Evolutionary conservation across 331 rosid species (phyloP), one percentile per base, ranked within the genome.

Genomic region (Quercus phellos): DNA sequence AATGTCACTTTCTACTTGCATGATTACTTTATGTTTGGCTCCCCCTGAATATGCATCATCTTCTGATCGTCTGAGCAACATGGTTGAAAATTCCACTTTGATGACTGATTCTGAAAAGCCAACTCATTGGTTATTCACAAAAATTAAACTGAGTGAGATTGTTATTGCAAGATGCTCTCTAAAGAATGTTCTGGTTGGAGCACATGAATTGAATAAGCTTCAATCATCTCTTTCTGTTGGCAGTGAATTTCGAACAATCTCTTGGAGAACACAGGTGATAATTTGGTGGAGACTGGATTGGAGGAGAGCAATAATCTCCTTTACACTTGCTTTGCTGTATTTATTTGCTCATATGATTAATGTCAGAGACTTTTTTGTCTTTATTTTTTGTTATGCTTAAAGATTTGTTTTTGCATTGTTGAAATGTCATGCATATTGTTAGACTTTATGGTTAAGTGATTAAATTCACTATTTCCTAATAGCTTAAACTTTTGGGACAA

Each of bases 221-320:
- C 27, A 68, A 12, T 86, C 87, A 27, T 84, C 81, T 16, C 80
- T 90, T 83, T 90, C 88, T 81, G 68, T 94, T 72, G 96, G 89
- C 12, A 90, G 90, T 61, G 90, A 90, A 74, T 84, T 92, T 84
- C 89, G 61, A 80, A 74, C 35, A 59, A 78, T 89, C 79, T 80
- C 84, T 84, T 92, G 90, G 89, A 74, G 63, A 69, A 87, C 87
- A 75, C 89, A 92, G 99, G 99, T 94, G 82, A 89, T 88, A 71
- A 43, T 83, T 80, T 77, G 55, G 64, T 60, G 64, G 43, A n/a
- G n/a, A 2, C 17, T 18, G 38, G 43, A 17, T 73, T 77, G 63
- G 69, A 46, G 61, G 69, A 76, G 72, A 70, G 26, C 51, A 66
- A 34, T 74, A 78, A 18, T 43, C 78, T 29, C 5, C 63, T 53